A percentile compares a stretch with the other conserved stretches of the same genome.
phyloP scores from a whole-genome alignment of 1,284 basidiomycete species.

The Thelephora terrestris region DNA sequence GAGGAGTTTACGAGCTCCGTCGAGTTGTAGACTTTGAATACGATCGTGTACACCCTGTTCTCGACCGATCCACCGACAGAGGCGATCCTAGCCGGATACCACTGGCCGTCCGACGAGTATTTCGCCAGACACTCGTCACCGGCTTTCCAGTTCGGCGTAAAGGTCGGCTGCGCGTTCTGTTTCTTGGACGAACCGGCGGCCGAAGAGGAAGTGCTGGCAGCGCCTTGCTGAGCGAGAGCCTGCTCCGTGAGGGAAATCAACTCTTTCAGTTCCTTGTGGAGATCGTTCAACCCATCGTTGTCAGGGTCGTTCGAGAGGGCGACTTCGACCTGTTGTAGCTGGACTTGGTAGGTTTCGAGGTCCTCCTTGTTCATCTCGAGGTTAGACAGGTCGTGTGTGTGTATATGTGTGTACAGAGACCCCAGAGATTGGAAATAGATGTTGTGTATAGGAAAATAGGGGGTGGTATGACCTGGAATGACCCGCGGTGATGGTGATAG shows the following conservation, averaged over 20 bases:
- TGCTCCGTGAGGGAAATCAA: conserved; percentile 82
- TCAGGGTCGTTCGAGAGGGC: conserved; percentile 77
- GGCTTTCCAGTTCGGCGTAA: conserved; percentile 54
- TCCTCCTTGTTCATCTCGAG: conserved; percentile 62
- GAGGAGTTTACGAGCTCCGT: conserved; percentile 80
- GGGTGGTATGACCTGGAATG: not conserved
- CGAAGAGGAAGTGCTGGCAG: conserved; percentile 46
- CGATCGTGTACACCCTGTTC: conserved; percentile 83
- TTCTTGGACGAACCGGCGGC: conserved; percentile 51
- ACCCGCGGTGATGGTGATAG: not conserved
- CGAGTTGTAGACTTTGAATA: conserved; percentile 92
- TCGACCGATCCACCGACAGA: conserved; percentile 80
- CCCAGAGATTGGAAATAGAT: not conserved
- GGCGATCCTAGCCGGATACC: conserved; percentile 89
- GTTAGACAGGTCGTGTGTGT: too few species aligned
- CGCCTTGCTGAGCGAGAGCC: conserved; percentile 58
- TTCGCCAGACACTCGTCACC: conserved; percentile 92
- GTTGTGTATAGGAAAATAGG: not conserved
- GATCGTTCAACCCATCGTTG: conserved; percentile 67
- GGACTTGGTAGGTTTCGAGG: conserved; percentile 82
- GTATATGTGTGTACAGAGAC: too few species aligned
- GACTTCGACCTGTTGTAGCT: conserved; percentile 83
- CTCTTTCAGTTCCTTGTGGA: conserved; percentile 81
- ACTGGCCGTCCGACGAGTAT: conserved; percentile 82
- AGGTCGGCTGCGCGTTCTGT: conserved; percentile 30